These are phyloP conservation scores for Scortechinia acanthostroma DNA, from an alignment of 2,329 filamentous ascomycete species.

Conservation along the genomic window DNA sequence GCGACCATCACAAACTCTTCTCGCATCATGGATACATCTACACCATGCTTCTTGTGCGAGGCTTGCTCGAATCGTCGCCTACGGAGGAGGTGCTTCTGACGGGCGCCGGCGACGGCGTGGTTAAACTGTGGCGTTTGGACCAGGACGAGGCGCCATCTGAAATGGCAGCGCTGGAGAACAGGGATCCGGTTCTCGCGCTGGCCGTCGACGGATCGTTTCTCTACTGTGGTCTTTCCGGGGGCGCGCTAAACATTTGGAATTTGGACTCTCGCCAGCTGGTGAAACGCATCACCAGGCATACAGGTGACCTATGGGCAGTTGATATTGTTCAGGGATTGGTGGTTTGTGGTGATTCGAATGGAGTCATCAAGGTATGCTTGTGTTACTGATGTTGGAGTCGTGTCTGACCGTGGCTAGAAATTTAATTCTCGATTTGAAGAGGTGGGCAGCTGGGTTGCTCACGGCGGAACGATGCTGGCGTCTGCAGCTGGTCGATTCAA, in stretches of 20 bases:
- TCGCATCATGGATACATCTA: conserved; percentile 95
- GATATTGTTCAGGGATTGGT: conserved; percentile 79
- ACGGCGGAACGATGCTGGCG: conserved; percentile 73
- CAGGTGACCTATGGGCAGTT: conserved; percentile 75
- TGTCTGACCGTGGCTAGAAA: no score
- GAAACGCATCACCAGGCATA: conserved; percentile 49
- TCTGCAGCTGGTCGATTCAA: conserved; percentile 70
- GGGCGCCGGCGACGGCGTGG: conserved; percentile 85
- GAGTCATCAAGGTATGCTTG: background rate
- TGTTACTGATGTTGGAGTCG: no score
- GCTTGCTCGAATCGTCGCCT: conserved; percentile 56
- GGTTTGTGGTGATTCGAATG: conserved; percentile 35
- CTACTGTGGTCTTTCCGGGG: conserved; percentile 81
- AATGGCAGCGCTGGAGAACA: conserved; percentile 47
- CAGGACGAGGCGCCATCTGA: conserved; percentile 24
- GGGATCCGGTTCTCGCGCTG: conserved; percentile 66
- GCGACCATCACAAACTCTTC: conserved; percentile 71
- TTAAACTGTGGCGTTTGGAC: conserved; percentile 80
- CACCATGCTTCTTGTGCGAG: conserved; percentile 82
- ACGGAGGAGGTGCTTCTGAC: conserved; percentile 81
- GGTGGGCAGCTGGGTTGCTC: conserved; percentile 72
- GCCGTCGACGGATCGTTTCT: conserved; percentile 85
- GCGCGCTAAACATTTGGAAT: conserved; percentile 92
- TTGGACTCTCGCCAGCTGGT: conserved; percentile 73
- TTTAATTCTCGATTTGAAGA: conserved; percentile 80